Evolutionary conservation across 2,329 filamentous ascomycete genomes (phyloP).

Genomic region (Neofusicoccum cordaticola): DNA sequence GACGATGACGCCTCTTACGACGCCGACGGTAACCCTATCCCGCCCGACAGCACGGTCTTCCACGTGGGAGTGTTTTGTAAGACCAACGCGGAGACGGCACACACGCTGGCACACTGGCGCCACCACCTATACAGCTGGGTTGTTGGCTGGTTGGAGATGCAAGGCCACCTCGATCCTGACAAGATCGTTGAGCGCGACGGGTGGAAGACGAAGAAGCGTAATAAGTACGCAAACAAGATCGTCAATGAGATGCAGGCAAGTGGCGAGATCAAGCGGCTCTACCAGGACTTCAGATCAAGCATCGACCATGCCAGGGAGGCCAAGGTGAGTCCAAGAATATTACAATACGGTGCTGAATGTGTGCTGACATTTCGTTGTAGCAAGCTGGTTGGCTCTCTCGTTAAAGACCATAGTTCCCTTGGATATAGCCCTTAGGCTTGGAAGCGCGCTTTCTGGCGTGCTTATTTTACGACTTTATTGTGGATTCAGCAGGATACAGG

Average conservation of each 20-base stretch:
- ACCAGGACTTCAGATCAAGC: slow-evolving; percentile 62
- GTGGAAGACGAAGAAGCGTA: slow-evolving; percentile 58
- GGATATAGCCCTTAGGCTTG: too few relatives aligned
- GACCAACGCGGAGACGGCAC: slow-evolving; percentile 65
- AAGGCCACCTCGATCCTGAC: slow-evolving; percentile 57
- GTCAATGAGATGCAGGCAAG: slow-evolving; percentile 61
- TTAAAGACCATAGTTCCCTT: neutral
- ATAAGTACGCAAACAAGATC: slow-evolving; percentile 61
- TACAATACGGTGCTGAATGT: too few relatives aligned
- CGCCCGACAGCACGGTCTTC: slow-evolving; percentile 47
- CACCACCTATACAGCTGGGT: slow-evolving; percentile 71
- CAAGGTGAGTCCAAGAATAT: slow-evolving; percentile 1
- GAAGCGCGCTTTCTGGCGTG: too few relatives aligned
- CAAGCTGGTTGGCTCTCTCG: slow-evolving; percentile 1
- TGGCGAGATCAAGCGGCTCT: slow-evolving; percentile 61
- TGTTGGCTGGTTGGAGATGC: slow-evolving; percentile 56
- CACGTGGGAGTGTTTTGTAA: slow-evolving; percentile 57
- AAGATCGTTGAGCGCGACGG: slow-evolving; percentile 61
- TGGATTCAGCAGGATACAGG: too few relatives aligned
- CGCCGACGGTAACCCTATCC: slow-evolving; percentile 48
- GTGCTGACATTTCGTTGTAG: neutral
- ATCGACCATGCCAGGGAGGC: slow-evolving; percentile 56
- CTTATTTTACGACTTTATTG: too few relatives aligned
- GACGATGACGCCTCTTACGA: slow-evolving; percentile 44
- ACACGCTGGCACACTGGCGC: slow-evolving; percentile 73